Evolutionary conservation across 2,329 filamentous ascomycete genomes (phyloP).

Genomic region (Drechmeria coniospora): DNA sequence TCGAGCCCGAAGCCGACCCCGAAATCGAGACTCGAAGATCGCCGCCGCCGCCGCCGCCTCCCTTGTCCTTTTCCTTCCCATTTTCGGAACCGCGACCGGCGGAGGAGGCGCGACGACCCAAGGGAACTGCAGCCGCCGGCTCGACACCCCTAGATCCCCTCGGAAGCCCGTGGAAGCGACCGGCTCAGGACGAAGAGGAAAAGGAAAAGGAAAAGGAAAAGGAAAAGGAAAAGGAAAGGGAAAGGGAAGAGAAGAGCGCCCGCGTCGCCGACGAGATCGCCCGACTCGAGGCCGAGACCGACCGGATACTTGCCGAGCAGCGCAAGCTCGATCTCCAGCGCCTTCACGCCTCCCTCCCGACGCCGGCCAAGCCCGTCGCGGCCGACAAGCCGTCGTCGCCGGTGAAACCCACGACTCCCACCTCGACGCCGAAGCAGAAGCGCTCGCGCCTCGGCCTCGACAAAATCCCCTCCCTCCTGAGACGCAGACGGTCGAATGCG

Average conservation of each 20-base stretch:
- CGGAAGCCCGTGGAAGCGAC: no score
- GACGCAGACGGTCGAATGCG: no score
- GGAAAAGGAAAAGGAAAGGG: slow-evolving; percentile 3
- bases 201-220: slow-evolving; percentile 2
- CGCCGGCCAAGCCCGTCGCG: slow-evolving; percentile 9
- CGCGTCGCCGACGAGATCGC: slow-evolving; percentile 23
- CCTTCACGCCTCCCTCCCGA: slow-evolving; percentile 26
- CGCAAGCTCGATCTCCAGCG: slow-evolving; percentile 32
- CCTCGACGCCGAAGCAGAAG: slow-evolving; percentile 11
- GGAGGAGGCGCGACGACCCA: no score
- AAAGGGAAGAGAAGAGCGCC: slow-evolving; percentile 8
- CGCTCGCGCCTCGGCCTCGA: slow-evolving; percentile 25
- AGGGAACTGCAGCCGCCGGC: not conserved
- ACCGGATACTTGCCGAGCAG: slow-evolving; percentile 32
- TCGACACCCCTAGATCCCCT: no score
- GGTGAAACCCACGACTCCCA: not conserved
- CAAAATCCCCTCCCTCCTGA: slow-evolving; percentile 31
- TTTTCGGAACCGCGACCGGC: no score
- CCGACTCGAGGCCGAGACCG: slow-evolving; percentile 29
- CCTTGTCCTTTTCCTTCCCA: no score
- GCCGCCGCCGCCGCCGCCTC: no score
- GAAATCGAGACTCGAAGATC: no score
- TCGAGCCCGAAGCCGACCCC: no score
- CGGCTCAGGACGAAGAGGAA: slow-evolving; percentile 1
- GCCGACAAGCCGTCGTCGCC: no score